Percentiles rank a stretch among this genome's conserved stretches.
phyloP scores from a whole-genome alignment of 2,329 filamentous ascomycete genomes.

The Neonectria neomacrospora region DNA sequence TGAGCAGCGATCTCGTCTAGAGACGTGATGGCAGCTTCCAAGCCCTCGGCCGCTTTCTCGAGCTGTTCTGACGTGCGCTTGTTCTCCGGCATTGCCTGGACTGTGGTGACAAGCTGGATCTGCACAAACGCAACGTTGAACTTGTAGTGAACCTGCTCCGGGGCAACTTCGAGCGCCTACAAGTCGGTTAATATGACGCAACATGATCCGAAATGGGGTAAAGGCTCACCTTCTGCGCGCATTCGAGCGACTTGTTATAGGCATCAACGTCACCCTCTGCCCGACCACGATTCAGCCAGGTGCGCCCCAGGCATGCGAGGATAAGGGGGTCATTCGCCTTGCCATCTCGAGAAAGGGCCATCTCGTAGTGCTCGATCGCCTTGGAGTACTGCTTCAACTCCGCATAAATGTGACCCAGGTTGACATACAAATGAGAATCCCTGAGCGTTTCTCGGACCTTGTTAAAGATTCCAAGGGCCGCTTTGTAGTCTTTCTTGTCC shows the following conservation, averaged over 20 bases:
- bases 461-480: slow-evolving; percentile 86
- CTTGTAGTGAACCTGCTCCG: slow-evolving; percentile 89
- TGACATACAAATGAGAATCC: slow-evolving; percentile 89
- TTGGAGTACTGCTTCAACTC: slow-evolving; percentile 91
- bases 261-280: slow-evolving; percentile 67
- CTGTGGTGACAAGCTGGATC: slow-evolving; percentile 87
- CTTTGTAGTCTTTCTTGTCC: slow-evolving; percentile 88
- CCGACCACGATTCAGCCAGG: slow-evolving; percentile 85
- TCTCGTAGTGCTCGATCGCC: slow-evolving; percentile 95
- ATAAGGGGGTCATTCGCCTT: slow-evolving; percentile 79
- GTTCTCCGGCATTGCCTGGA: slow-evolving; percentile 78
- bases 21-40: slow-evolving; percentile 85
- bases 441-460: slow-evolving; percentile 91
- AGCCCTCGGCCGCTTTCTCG: slow-evolving; percentile 79
- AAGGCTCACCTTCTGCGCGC: slow-evolving; percentile 68
- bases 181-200: slow-evolving; percentile 26
- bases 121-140: slow-evolving; percentile 99
- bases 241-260: slow-evolving; percentile 67
- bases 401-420: slow-evolving; percentile 91
- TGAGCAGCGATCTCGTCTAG: slow-evolving; percentile 72
- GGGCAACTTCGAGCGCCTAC: slow-evolving; percentile 79
- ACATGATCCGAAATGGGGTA: neutral
- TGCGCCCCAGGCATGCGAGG: slow-evolving; percentile 85
- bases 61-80: slow-evolving; percentile 84
- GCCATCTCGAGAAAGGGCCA: slow-evolving; percentile 81